Base-by-base conservation (phyloP, 2,329 filamentous ascomycete species). In the Chrysoporthe puriensis region DNA sequence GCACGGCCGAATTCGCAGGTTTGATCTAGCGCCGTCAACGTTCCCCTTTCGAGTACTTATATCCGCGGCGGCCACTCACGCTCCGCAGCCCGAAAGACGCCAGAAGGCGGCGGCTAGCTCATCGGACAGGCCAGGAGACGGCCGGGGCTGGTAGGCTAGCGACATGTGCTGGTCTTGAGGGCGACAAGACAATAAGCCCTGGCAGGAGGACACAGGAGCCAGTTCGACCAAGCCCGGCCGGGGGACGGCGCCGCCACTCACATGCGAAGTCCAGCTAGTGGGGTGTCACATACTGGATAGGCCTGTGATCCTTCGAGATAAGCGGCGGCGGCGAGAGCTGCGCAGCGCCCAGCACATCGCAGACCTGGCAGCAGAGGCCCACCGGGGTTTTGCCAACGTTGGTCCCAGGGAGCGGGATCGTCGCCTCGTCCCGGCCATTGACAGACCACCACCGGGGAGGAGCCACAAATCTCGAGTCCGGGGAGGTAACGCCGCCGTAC, bases 41-140 rank as follows among this genome's bases (percentile, higher is more conserved):
- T 60, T 60, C 57, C 57, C 57, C 6, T 42, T 60, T 26, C 57
- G 40, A 60, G 57, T 13, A 60, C 57, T 60, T 60, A 60, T 60
- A 60, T 60, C 57, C 57, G 57, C 21, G 9, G 40, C 57, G n/a
- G 57, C 13, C 57, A 60, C 57, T 60, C 18, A 16, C 16, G 57
- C 57, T 43, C 57, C 57, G 57, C 57, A 43, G 36, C n/a, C 36
- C 16, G 21, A 60, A 32, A 13, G 14, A 11, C 18, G 36, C 36
- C 36, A 43, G 21, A 60, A 32, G n/a, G 14, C n/a, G 36, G 36
- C 36, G 57, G 57, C 57, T 42, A 60, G n/a, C 26, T 42, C 50
- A 2, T 34, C 21, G 14, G 32, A 13, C 50, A 54, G 26, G 26
- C 11, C 50, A 21, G 18, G 18, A 21, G n/a, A 9, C n/a, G 46